Evolutionary conservation across 2,329 filamentous ascomycete species (phyloP), one percentile per base, ranked within the genome.

Genomic region (Colletotrichum horii): DNA sequence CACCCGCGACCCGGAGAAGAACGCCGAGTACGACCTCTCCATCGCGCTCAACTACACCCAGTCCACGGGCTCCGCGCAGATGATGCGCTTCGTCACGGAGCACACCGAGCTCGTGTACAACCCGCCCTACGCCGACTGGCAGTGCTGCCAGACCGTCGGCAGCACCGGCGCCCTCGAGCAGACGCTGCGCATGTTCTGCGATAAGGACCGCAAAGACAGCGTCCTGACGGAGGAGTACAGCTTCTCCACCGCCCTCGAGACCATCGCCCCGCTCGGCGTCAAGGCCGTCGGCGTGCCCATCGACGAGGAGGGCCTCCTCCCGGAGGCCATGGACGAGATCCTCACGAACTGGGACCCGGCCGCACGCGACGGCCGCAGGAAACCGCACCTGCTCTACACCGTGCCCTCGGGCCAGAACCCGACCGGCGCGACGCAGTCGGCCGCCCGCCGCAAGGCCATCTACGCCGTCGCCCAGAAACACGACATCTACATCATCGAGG

Each of bases 11-110:
- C 72, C 72, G 67, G 48, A 28, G 24, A 28, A 52, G 14, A 80
- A 82, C 24, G 81, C 80, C 56, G 85, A 87, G 43, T 91, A 91
- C 79, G 97, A 99, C 85, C 91, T 99, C 67, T 92, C 94, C 61
- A 95, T 97, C 77, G 94, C 94, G 2, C 93, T 98, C 83, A 98
- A 99, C 86, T 99, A 99, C 83, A 95, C 94, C 38, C 96, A 98
- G 85, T 93, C 96, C 11, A 92, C 92, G 22, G 97, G 97, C 22
- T 92, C 95, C 14, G 94, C 95, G 5, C 97, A 98, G 85, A 89
- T 99, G 83, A 87, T 98, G 77, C 93, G 97, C 76, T 98, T 94
- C 86, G 89, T 98, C 66, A 97, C 96, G 0, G 97, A 99, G 87
- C 97, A 98, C 85, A 98, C 96, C 0, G 96, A 99, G 85, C 92